Conservation (phyloP, 345 rosid genomes). For the Melaleuca quinquenervia region DNA sequence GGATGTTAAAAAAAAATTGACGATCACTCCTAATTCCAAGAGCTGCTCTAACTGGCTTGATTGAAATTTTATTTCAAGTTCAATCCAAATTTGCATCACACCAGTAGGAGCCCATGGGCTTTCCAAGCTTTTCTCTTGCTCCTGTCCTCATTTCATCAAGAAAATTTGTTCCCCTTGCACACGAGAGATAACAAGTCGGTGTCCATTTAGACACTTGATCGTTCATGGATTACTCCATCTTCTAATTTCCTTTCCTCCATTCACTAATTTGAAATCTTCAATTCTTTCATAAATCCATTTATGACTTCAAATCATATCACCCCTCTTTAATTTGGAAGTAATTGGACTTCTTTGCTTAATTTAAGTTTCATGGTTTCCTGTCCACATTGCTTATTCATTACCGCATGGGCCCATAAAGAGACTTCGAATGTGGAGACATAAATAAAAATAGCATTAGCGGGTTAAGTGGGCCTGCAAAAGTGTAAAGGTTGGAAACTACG, state of each 20-base stretch:
- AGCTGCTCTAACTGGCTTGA: background rate
- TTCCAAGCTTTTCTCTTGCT: background rate
- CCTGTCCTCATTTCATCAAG: background rate
- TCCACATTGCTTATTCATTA: background rate
- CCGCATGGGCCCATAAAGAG: background rate
- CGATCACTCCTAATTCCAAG: background rate
- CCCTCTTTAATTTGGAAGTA: background rate
- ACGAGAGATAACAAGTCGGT: background rate
- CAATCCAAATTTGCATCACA: background rate
- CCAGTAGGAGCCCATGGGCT: background rate
- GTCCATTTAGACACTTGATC: background rate
- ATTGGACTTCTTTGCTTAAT: background rate
- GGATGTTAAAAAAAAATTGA: too few species aligned
- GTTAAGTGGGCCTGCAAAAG: background rate
- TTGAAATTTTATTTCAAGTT: background rate
- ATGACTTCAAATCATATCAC: background rate
- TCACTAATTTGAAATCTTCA: background rate
- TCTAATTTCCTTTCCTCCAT: background rate
- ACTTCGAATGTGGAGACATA: too few species aligned
- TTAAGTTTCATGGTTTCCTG: background rate
- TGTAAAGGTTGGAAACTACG: background rate
- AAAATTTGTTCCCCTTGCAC: background rate
- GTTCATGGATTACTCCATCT: background rate
- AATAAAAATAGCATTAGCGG: too few species aligned
- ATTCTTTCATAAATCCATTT: background rate